Conservation (phyloP, 305 asterid species). For the Solanum hybrid region DNA sequence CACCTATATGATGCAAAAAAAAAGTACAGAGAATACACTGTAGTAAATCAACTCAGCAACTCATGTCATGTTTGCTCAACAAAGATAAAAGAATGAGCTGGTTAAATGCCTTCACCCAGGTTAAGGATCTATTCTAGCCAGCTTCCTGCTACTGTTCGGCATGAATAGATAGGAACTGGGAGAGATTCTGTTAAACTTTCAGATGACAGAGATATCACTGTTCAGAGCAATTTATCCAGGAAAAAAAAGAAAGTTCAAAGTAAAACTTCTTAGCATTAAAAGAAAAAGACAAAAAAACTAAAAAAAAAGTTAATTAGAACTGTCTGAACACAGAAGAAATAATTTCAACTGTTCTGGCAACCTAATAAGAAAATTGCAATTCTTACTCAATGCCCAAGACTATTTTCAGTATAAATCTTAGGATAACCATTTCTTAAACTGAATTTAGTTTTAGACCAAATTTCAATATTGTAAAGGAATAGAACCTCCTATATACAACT, state of each 20-base stretch:
- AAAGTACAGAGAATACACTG: background rate
- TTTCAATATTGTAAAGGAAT: background rate
- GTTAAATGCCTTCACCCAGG: background rate
- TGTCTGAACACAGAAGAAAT: background rate
- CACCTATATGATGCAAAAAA: background rate
- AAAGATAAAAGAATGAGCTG: background rate
- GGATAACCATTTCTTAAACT: background rate
- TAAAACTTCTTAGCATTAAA: background rate
- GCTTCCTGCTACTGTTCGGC: background rate
- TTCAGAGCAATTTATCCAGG: background rate
- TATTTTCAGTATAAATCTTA: background rate
- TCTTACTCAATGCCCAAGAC: background rate
- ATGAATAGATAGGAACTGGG: background rate
- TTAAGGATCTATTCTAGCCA: background rate
- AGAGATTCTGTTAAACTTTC: background rate
- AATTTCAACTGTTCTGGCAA: background rate
- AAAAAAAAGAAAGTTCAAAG: background rate
- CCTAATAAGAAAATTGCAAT: background rate
- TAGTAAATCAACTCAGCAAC: background rate
- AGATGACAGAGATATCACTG: background rate
- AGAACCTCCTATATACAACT: background rate
- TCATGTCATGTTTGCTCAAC: background rate
- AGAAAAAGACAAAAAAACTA: background rate
- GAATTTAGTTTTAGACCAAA: background rate
- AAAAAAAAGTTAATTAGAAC: background rate